A percentile compares a stretch with the other conserved stretches of the same genome.
Conservation (phyloP, 192 early-diverging fungal species). For the Umbelopsis sp. region DNA sequence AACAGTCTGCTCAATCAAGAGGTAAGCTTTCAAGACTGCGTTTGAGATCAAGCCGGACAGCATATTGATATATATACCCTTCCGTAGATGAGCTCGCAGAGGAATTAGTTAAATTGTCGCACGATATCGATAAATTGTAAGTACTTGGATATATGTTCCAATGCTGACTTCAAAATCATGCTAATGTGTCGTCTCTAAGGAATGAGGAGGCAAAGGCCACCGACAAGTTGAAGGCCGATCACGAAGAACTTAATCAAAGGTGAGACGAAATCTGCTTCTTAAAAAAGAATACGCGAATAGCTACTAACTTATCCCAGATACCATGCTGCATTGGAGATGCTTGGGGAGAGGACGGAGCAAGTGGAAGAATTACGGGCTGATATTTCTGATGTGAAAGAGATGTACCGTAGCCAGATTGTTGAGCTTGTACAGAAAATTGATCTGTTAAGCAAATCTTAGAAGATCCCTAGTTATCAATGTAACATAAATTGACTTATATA, state of each 20-base stretch:
- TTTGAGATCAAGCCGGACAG: neutral
- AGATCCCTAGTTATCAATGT: neutral
- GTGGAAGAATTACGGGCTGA: conserved; percentile 80
- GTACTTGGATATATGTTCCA: conserved; percentile 9
- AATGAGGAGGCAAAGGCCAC: conserved; percentile 21
- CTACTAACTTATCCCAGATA: conserved; percentile 45
- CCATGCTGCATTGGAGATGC: conserved; percentile 76
- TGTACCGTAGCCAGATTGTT: conserved; percentile 66
- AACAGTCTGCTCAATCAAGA: conserved; percentile 60
- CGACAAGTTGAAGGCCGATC: conserved; percentile 48
- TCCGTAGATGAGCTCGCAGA: conserved; percentile 69
- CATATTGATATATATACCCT: neutral
- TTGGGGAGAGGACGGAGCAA: conserved; percentile 89
- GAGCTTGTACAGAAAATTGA: conserved; percentile 56
- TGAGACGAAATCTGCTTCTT: conserved; percentile 21
- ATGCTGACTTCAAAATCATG: neutral
- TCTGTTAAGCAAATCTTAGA: conserved; percentile 27
- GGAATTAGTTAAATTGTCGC: conserved; percentile 68
- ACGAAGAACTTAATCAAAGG: conserved; percentile 58
- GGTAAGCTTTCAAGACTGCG: conserved; percentile 32
- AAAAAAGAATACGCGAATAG: too few relatives aligned
- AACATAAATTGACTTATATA: conserved; percentile 14
- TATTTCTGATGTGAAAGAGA: conserved; percentile 79
- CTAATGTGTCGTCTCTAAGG: neutral
- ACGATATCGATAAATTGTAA: conserved; percentile 66